These are phyloP conservation scores for Rhodamnia rubescens DNA, from an alignment of 345 rosid genomes.

Conservation along the genomic window DNA sequence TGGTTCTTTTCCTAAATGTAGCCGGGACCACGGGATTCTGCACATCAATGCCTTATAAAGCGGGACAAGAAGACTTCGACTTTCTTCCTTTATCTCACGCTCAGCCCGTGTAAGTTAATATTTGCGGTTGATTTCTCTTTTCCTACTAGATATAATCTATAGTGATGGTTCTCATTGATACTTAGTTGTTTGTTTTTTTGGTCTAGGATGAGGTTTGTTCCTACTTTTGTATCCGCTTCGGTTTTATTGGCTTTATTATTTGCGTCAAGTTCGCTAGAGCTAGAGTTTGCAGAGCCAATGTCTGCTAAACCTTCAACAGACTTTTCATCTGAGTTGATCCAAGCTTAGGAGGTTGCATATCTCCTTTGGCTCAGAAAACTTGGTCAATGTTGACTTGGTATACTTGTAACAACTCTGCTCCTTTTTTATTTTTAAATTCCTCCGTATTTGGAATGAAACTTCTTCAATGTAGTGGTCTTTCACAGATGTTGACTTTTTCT, in stretches of 20 bases:
- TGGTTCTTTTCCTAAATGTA: slow-evolving; percentile 22
- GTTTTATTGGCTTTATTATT: background rate
- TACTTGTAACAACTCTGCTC: background rate
- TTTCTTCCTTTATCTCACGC: slow-evolving; percentile 64
- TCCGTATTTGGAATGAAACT: slow-evolving; percentile 4
- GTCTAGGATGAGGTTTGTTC: background rate
- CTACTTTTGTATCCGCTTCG: background rate
- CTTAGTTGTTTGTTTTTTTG: background rate
- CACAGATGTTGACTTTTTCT: slow-evolving; percentile 12
- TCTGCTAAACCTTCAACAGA: background rate
- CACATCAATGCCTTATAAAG: slow-evolving; percentile 69
- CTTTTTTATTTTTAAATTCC: background rate
- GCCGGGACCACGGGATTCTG: slow-evolving; percentile 64
- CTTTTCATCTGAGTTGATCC: background rate
- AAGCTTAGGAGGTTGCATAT: background rate
- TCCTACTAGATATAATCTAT: background rate
- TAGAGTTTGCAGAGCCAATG: background rate
- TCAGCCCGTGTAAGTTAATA: slow-evolving; percentile 54
- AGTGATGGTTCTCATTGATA: background rate
- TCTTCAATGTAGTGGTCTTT: slow-evolving; percentile 1
- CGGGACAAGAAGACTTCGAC: slow-evolving; percentile 70
- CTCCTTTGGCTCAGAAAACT: background rate
- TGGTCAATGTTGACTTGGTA: slow-evolving; percentile 23
- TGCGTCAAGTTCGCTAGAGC: background rate
- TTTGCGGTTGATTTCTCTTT: background rate